phyloP scores from a whole-genome alignment of 495 filamentous ascomycete genomes.

The Apiosordaria backusii region DNA sequence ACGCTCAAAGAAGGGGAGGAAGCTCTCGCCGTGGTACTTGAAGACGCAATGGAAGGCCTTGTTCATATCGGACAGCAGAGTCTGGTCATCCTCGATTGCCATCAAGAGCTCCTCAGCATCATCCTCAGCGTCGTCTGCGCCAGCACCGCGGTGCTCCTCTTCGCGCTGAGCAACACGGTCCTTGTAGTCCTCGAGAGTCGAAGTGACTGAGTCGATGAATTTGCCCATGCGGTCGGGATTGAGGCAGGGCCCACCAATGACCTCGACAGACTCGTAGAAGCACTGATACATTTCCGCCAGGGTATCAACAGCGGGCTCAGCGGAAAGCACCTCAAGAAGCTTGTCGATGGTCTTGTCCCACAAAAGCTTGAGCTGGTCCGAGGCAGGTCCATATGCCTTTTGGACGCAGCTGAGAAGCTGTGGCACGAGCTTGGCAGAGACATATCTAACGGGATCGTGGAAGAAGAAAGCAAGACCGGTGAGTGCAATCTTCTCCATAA shows the following conservation, averaged over 20 bases:
- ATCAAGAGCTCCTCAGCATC: slow-evolving; percentile 75
- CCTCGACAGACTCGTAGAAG: slow-evolving; percentile 98
- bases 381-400: slow-evolving; percentile 74
- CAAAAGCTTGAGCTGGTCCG: slow-evolving; percentile 67
- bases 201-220: slow-evolving; percentile 81
- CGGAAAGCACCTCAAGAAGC: slow-evolving; percentile 88
- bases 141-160: slow-evolving; percentile 65
- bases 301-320: slow-evolving; percentile 92
- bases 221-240: slow-evolving; percentile 71
- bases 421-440: slow-evolving; percentile 91
- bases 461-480: slow-evolving; percentile 98
- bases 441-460: slow-evolving; percentile 94
- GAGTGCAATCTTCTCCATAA: slow-evolving; percentile 94
- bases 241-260: slow-evolving; percentile 80
- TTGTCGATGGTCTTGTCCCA: slow-evolving; percentile 87
- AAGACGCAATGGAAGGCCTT: slow-evolving; percentile 99
- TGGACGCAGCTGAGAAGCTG: slow-evolving; percentile 94
- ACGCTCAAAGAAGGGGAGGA: slow-evolving; percentile 83
- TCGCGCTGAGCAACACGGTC: slow-evolving; percentile 72
- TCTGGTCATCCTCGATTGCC: slow-evolving; percentile 97
- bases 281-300: slow-evolving; percentile 99
- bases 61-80: slow-evolving; percentile 98
- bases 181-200: slow-evolving; percentile 88
- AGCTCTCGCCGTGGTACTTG: slow-evolving; percentile 82
- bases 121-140: slow-evolving; percentile 53